A percentile compares a stretch with the other conserved stretches of the same genome.
phyloP scores from a whole-genome alignment of 441 rosid species.

The Arabidopsis lyrata region DNA sequence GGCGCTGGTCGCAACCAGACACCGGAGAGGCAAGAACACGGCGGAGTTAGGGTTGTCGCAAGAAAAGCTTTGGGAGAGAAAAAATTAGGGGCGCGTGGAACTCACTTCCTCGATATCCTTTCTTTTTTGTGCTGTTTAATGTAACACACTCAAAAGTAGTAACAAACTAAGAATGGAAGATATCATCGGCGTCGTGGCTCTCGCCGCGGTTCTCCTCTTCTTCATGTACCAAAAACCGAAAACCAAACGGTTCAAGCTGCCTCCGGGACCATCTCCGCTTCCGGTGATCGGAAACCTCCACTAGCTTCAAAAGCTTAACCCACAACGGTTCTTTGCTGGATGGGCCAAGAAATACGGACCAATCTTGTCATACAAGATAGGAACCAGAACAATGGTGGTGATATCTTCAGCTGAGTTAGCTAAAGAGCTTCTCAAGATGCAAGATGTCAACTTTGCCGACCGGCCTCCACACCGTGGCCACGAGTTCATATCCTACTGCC shows the following conservation, averaged over 20 bases:
- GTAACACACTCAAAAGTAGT: slow-evolving; percentile 5
- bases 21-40: too few species aligned
- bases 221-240: slow-evolving; percentile 27
- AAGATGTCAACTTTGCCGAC: slow-evolving; percentile 50
- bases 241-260: slow-evolving; percentile 18
- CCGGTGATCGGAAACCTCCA: slow-evolving; percentile 62
- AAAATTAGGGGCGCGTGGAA: too few species aligned
- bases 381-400: slow-evolving; percentile 44
- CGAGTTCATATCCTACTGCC: slow-evolving; percentile 46
- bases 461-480: slow-evolving; percentile 47
- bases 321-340: slow-evolving; percentile 42
- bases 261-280: slow-evolving; percentile 53
- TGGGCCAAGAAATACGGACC: slow-evolving; percentile 58
- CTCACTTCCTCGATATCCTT: too few species aligned
- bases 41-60: too few species aligned
- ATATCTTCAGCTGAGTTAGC: slow-evolving; percentile 59
- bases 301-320: slow-evolving; percentile 45
- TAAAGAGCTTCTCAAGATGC: slow-evolving; percentile 52
- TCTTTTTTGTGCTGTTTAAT: slow-evolving; percentile 2
- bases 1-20: too few species aligned
- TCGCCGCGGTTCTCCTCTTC: slow-evolving; percentile 32
- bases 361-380: slow-evolving; percentile 52
- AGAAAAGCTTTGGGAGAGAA: too few species aligned
- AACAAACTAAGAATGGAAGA: slow-evolving; percentile 38
- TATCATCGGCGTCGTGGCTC: slow-evolving; percentile 28